phyloP scores from a whole-genome alignment of 2,329 filamentous ascomycete species.

The Colletotrichum sp. region DNA sequence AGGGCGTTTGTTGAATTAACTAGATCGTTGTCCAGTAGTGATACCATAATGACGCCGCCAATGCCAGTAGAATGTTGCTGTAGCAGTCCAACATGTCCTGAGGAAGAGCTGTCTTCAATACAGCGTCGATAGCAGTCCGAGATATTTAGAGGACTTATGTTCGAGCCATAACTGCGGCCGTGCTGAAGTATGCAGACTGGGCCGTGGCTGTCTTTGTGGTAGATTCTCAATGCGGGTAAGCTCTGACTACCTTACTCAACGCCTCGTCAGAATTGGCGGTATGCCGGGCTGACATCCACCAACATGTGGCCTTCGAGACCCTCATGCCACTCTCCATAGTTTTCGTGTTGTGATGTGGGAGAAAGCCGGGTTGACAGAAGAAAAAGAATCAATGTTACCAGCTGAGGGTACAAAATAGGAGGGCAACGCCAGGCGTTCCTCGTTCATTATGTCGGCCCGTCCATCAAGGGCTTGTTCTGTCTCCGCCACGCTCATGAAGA shows the following conservation, averaged over 20 bases:
- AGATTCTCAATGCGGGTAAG: neutral
- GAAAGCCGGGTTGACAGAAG: no score
- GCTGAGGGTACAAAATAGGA: fast-evolving
- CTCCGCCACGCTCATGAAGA: no score
- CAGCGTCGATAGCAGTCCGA: neutral
- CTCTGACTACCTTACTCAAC: neutral
- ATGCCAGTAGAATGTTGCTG: neutral
- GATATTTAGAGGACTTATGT: neutral
- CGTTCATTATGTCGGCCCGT: no score
- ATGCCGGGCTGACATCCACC: neutral
- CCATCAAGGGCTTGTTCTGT: fast-evolving
- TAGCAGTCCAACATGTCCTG: neutral
- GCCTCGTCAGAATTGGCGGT: neutral
- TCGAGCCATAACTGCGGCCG: neutral
- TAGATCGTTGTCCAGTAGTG: no score
- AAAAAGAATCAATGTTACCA: no score
- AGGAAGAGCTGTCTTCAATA: neutral
- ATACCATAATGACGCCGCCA: no score
- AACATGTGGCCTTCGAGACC: neutral
- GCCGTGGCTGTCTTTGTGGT: neutral
- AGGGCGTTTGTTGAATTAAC: no score
- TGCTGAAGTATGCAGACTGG: neutral
- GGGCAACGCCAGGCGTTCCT: no score
- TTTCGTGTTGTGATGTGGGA: no score
- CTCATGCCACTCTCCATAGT: no score